phyloP scores from a whole-genome alignment of 805 yeast genomes.

The Candida vartiovaarae region DNA sequence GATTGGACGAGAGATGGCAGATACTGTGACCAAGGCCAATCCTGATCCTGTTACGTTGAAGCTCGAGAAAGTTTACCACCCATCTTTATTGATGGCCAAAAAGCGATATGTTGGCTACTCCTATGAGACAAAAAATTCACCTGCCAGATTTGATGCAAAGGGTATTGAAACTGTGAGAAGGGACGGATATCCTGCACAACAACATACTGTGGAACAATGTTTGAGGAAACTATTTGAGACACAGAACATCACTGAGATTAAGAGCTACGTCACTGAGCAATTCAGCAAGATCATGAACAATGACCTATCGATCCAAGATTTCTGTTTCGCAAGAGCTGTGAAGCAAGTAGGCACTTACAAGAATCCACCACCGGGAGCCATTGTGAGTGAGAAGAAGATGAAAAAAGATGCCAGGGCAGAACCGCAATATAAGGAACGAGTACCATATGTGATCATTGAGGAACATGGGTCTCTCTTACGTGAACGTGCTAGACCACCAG shows the following conservation, averaged over 20 bases:
- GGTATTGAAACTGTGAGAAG: slow-evolving; percentile 93
- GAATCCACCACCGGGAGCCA: slow-evolving; percentile 89
- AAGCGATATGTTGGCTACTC: slow-evolving; percentile 88
- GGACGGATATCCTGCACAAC: slow-evolving; percentile 93
- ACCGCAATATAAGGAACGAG: slow-evolving; percentile 85
- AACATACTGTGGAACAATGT: slow-evolving; percentile 66
- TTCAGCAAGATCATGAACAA: slow-evolving; percentile 61
- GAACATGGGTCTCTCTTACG: slow-evolving; percentile 54
- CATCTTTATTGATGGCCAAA: slow-evolving; percentile 74
- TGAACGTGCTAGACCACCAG: slow-evolving; percentile 78
- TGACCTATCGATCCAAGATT: slow-evolving; percentile 66
- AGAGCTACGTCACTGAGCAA: slow-evolving; percentile 54
- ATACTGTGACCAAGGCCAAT: slow-evolving; percentile 50
- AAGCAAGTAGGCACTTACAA: slow-evolving; percentile 73
- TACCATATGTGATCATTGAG: slow-evolving; percentile 75
- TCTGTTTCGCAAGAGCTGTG: slow-evolving; percentile 89
- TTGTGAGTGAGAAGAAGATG: slow-evolving; percentile 58
- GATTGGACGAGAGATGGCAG: slow-evolving; percentile 67
- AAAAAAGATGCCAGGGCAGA: slow-evolving; percentile 62
- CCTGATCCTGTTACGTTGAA: slow-evolving; percentile 81
- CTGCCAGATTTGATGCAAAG: slow-evolving; percentile 83
- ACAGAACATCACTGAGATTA: slow-evolving; percentile 62
- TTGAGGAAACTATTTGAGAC: slow-evolving; percentile 67
- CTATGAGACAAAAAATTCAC: slow-evolving; percentile 45
- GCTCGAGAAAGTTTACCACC: slow-evolving; percentile 90